Conservation (phyloP, 2,329 filamentous ascomycete species). For the Xylaria digitata region DNA sequence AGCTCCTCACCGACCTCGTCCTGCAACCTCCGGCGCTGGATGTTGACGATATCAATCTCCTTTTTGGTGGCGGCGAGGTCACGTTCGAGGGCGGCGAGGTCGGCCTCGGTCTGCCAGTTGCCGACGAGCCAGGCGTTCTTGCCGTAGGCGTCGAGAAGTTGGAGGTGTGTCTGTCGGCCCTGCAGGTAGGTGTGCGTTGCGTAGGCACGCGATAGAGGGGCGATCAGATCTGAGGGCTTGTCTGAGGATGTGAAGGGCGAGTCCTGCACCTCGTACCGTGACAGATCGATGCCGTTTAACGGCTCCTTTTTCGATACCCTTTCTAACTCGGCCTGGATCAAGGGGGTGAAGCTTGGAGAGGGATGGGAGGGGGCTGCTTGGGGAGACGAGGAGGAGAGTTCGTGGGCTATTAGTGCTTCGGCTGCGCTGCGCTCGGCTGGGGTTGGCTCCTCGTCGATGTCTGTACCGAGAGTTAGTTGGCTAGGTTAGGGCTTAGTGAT, state of each 20-base stretch:
- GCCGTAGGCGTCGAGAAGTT: conserved; percentile 82
- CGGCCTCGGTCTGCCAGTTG: conserved; percentile 82
- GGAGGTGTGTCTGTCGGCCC: conserved; percentile 67
- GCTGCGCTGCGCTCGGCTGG: conserved; percentile 72
- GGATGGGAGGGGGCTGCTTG: conserved; percentile 62
- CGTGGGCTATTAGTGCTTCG: conserved; percentile 74
- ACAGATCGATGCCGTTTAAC: conserved; percentile 75
- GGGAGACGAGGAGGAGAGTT: conserved; percentile 62
- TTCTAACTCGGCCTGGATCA: conserved; percentile 75
- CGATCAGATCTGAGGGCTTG: conserved; percentile 57
- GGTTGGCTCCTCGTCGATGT: conserved; percentile 82
- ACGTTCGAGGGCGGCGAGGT: conserved; percentile 75
- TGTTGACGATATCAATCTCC: conserved; percentile 79
- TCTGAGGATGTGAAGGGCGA: conserved; percentile 59
- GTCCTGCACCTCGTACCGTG: conserved; percentile 84
- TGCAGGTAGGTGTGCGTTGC: conserved; percentile 63
- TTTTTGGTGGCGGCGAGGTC: conserved; percentile 76
- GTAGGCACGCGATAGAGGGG: conserved; percentile 65
- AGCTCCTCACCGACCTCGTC: conserved; percentile 79
- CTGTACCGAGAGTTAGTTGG: conserved; percentile 57
- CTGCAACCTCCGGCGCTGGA: conserved; percentile 76
- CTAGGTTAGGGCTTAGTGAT: conserved; percentile 18
- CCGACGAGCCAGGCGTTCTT: conserved; percentile 92
- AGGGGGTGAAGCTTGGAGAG: conserved; percentile 69
- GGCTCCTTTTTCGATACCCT: conserved; percentile 70